Evolutionary conservation across 352 stramenopile genomes (phyloP), one percentile per base, ranked within the genome.

Genomic region (Globisporangium ultimum): DNA sequence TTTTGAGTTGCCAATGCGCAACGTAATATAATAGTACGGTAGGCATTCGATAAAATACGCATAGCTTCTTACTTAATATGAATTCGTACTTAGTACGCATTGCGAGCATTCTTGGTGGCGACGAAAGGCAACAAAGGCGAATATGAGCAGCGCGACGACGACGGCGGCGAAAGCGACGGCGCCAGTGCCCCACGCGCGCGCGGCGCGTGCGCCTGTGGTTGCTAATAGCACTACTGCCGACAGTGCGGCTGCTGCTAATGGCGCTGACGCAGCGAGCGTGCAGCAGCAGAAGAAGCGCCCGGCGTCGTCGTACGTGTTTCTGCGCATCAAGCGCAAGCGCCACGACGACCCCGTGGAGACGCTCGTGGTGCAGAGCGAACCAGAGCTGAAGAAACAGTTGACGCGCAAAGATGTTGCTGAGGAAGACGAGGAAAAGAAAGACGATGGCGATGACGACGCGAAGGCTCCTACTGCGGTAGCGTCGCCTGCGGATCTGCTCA

Each of bases 261-360:
- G 38, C 14, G 18, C 21, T 22, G 11, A n/a, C 11, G 15, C 40
- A 32, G 6, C 34, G 58, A 17, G 5, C 47, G 24, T 32, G 49
- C 1, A 55, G 53, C 18, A 72, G 17, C 40, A 66, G 41, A 46
- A 53, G 42, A 63, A 68, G 48, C 40, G 52, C 1, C 43, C 65
- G n/a, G 48, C 51, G 28, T 70, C 72, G 22, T 78, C 76, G 51
- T 70, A 74, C 24, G 84, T 94, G 24, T 87, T 94, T 38, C 53
- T 94, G 53, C 83, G 85, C 17, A 70, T 94, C 28, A 94, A 94
- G 64, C 85, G 85, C 58, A 90, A 90, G 64, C 82, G 85, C 49
- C 88, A 80, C n/a, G 85, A 92, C 42, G 72, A 88, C n/a, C 82
- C 80, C 2, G 67, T 93, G 53, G 81, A 89, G 56, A 64, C 63